Evolutionary conservation across 805 yeast genomes (phyloP).

Genomic region (Yamadazyma laniorum): DNA sequence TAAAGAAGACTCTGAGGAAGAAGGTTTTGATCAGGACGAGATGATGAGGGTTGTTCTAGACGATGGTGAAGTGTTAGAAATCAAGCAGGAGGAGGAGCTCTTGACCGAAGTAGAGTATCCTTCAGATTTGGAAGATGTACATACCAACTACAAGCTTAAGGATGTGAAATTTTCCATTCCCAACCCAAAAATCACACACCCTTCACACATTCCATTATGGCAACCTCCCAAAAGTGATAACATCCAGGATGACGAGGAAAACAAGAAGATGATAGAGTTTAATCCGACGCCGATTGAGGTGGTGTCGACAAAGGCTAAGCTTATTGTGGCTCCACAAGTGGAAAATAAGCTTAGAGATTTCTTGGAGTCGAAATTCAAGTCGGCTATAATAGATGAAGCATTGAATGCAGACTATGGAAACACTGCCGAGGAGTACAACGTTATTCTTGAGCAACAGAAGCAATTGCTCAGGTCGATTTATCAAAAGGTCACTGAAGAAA

Average conservation of each 20-base stretch:
- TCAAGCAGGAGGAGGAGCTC: constrained; percentile 9
- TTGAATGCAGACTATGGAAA: constrained; percentile 27
- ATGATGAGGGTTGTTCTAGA: neutral
- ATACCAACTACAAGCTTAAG: constrained; percentile 20
- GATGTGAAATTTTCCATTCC: constrained; percentile 31
- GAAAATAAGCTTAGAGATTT: constrained; percentile 25
- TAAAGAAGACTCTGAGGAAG: constrained; percentile 2
- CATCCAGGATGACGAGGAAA: constrained; percentile 15
- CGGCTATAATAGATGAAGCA: constrained; percentile 40
- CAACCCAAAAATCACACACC: constrained; percentile 39
- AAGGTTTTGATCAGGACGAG: constrained; percentile 3
- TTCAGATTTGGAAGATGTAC: constrained; percentile 10
- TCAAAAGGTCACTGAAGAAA: constrained; percentile 35
- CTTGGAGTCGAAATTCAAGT: constrained; percentile 27
- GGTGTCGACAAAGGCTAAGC: constrained; percentile 13
- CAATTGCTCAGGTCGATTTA: constrained; percentile 47
- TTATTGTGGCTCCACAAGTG: constrained; percentile 25
- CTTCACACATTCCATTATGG: constrained; percentile 45
- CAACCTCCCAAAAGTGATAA: constrained; percentile 25
- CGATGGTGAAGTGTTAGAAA: constrained; percentile 1
- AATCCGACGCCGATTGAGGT: constrained; percentile 29
- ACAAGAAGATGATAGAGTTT: constrained; percentile 21
- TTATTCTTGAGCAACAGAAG: constrained; percentile 53
- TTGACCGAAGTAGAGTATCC: constrained; percentile 15
- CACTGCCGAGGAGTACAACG: constrained; percentile 56